Conservation (phyloP, 2,329 filamentous ascomycete genomes). For the Berkeleyomyces basicola region DNA sequence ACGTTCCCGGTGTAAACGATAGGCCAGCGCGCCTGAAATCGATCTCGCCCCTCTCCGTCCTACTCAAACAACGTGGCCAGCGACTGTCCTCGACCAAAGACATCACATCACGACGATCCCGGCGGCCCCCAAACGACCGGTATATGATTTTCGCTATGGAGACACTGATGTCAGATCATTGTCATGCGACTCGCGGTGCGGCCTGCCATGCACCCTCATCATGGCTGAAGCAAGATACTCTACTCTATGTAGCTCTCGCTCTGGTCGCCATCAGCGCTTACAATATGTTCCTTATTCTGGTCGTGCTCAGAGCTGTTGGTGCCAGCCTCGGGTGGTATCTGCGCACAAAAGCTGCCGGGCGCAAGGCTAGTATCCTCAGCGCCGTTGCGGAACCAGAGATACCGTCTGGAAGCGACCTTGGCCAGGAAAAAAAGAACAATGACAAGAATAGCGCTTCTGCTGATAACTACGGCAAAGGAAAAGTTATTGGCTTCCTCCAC, state of each 20-base stretch:
- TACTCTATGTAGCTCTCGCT: conserved; percentile 9
- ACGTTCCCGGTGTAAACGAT: background rate
- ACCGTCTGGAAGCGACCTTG: conserved; percentile 33
- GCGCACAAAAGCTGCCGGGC: conserved; percentile 44
- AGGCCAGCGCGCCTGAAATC: background rate
- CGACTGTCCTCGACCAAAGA: background rate
- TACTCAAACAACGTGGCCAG: background rate
- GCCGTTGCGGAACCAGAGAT: conserved; percentile 22
- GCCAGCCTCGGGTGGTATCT: conserved; percentile 41
- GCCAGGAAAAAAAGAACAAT: conserved; percentile 50
- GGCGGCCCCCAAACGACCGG: background rate
- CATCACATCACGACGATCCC: background rate
- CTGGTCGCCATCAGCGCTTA: conserved; percentile 6
- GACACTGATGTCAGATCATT: background rate
- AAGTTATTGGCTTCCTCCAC: conserved; percentile 85
- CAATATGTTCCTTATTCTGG: conserved; percentile 19
- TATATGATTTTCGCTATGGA: background rate
- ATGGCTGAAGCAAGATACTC: background rate
- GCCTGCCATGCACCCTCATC: conserved; percentile 4
- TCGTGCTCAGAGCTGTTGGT: conserved; percentile 26
- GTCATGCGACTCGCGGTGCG: background rate
- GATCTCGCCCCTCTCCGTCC: background rate
- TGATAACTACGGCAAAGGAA: conserved; percentile 53
- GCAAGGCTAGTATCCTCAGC: conserved; percentile 39
- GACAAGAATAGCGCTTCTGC: conserved; percentile 2